Percentiles rank a stretch among this genome's conserved stretches.
Conservation (phyloP, 495 filamentous ascomycete genomes). For the Penicillium dipodomyicola region DNA sequence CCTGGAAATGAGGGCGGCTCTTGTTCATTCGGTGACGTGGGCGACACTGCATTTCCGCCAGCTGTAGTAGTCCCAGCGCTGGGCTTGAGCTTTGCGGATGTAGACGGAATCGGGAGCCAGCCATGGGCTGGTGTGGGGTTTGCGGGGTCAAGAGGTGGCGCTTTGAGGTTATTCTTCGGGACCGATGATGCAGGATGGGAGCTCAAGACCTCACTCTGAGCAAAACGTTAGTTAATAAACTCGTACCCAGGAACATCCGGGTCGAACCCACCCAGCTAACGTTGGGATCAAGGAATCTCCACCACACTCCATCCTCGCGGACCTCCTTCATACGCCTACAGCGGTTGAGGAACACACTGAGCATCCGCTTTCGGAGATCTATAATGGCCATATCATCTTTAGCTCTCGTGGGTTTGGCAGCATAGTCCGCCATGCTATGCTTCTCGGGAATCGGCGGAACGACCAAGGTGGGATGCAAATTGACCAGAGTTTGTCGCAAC, state of each 20-base stretch:
- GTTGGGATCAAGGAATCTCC: conserved; percentile 96
- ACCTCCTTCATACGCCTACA: conserved; percentile 92
- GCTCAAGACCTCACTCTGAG: conserved; percentile 83
- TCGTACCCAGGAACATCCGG: conserved; percentile 21
- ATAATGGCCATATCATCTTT: conserved; percentile 97
- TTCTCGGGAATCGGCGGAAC: conserved; percentile 98
- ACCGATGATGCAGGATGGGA: conserved; percentile 87
- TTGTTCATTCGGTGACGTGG: conserved; percentile 52
- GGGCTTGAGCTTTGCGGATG: conserved; percentile 80
- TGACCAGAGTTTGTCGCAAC: conserved; percentile 79
- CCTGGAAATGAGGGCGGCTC: conserved; percentile 55
- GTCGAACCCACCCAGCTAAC: conserved; percentile 80
- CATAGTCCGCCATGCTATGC: conserved; percentile 97
- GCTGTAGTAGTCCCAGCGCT: conserved; percentile 15
- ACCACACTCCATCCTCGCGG: conserved; percentile 91
- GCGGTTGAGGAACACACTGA: conserved; percentile 89
- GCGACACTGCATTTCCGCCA: conserved; percentile 46
- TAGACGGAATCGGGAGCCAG: conserved; percentile 80
- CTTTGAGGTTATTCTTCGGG: conserved; percentile 89
- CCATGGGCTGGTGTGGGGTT: conserved; percentile 86
- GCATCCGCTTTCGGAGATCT: conserved; percentile 92
- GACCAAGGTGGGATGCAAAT: conserved; percentile 88
- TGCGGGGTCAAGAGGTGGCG: conserved; percentile 87
- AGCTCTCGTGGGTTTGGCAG: conserved; percentile 93
- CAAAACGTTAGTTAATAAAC: conserved; percentile 19